These are phyloP conservation scores for Penicillium fuscoglaucum DNA, from an alignment of 2,329 filamentous ascomycete genomes.

Conservation along the genomic window DNA sequence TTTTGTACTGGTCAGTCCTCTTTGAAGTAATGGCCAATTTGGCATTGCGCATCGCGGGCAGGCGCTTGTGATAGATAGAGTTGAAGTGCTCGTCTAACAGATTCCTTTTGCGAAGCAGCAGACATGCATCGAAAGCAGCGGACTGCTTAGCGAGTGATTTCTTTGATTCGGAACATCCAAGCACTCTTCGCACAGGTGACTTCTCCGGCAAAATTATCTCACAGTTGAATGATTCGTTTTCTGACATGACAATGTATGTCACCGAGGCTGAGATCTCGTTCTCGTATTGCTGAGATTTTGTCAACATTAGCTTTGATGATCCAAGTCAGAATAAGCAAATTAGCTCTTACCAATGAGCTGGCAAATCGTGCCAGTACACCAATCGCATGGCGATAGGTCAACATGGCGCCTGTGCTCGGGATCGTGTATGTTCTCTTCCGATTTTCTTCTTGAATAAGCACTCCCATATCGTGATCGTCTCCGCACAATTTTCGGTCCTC, in stretches of 20 bases:
- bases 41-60: conserved; percentile 85
- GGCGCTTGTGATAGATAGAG: conserved; percentile 67
- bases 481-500: conserved; percentile 69
- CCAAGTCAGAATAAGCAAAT: neutral
- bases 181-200: conserved; percentile 67
- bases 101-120: conserved; percentile 64
- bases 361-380: conserved; percentile 72
- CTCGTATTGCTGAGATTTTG: conserved; percentile 44
- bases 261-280: conserved; percentile 51
- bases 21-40: conserved; percentile 77
- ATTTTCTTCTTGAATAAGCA: conserved; percentile 55
- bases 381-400: conserved; percentile 75
- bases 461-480: conserved; percentile 58
- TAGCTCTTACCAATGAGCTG: conserved; percentile 57
- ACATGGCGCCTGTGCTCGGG: conserved; percentile 67
- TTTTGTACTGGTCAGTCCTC: conserved; percentile 70
- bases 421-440: conserved; percentile 60
- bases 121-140: conserved; percentile 81
- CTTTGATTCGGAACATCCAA: conserved; percentile 63
- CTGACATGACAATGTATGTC: conserved; percentile 61
- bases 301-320: neutral
- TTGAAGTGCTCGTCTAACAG: conserved; percentile 73
- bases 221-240: conserved; percentile 65
- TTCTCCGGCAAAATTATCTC: conserved; percentile 76
- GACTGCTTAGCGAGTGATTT: conserved; percentile 84